Evolutionary conservation across 345 rosid genomes (phyloP), one percentile per base, ranked within the genome.

Genomic region (Moricandia arvensis): DNA sequence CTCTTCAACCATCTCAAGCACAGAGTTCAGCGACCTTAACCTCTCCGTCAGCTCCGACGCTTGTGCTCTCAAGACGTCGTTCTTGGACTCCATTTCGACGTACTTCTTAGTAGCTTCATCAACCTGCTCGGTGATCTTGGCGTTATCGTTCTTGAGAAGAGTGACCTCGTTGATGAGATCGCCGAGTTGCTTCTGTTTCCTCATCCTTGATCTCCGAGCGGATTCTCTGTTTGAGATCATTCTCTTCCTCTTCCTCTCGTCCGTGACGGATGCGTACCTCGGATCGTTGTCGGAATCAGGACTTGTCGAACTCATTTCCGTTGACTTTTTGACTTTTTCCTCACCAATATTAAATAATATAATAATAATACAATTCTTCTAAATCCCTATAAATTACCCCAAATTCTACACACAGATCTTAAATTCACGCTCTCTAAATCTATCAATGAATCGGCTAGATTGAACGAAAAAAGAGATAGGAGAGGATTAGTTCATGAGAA

Each of bases 161-260:
- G 79, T 75, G 3, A 43, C 85, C 80, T 91, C 93, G 60, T 70
- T 85, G 6, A 80, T 70, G 78, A 90, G 64, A 75, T 86, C 97
- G 75, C 78, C 89, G 55, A 90, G 73, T 51, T 76, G 87, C 83
- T 89, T 86, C 84, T 89, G 93, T 78, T 91, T 95, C 87, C 79
- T 85, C 96, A 79, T 70, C 66, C 99, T 80, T 10, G 97, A 95
- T 31, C 97, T 82, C 72, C 93, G 81, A 0, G 97, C 97, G 0
- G 99, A 95, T 79, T 91, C 99, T 9, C 97, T 79, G 80, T 95
- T 95, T 6, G 99, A 90, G 17, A 87, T 77, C 97, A 87, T 89
- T 63, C 97, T 83, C 90, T 89, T 94, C 84, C 96, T 81, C 64
- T 89, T 95, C 90, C 82, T 87, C 71, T 89, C 97, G 31, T 91